Conservation (phyloP, 495 filamentous ascomycete genomes). For the Xylaria sp. region DNA sequence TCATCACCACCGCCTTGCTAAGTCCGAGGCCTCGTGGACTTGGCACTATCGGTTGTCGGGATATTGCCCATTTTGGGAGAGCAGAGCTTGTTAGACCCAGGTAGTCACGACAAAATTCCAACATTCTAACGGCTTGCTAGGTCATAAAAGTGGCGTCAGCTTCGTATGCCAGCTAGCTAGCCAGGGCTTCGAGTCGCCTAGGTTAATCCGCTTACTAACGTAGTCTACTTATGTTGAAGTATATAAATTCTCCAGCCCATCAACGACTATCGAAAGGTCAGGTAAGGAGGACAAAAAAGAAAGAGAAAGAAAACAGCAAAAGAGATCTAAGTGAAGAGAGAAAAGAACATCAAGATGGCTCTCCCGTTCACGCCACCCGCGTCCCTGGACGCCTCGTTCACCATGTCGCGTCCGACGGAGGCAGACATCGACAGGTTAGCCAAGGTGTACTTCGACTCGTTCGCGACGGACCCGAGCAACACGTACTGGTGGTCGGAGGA, state of each 20-base stretch:
- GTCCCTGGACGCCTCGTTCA: constrained; percentile 28
- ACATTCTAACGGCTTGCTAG: not conserved
- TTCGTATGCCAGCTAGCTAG: no score
- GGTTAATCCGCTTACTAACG: not conserved
- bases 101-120: not conserved
- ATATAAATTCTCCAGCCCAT: not conserved
- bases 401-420: constrained; percentile 29
- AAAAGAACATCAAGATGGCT: constrained; percentile 16
- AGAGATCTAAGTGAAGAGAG: no score
- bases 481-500: constrained; percentile 40
- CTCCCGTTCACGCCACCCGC: constrained; percentile 18
- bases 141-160: constrained; percentile 1
- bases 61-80: constrained; percentile 2
- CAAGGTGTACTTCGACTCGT: constrained; percentile 35
- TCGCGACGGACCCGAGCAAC: constrained; percentile 30
- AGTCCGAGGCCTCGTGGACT: not conserved
- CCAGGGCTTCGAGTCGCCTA: no score
- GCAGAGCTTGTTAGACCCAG: not conserved
- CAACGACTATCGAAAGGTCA: not conserved
- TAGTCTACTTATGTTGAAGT: not conserved
- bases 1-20: not conserved
- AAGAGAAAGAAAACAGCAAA: not conserved
- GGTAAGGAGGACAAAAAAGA: not conserved
- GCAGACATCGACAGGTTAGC: constrained; percentile 31
- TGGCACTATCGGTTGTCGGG: not conserved